These are phyloP conservation scores for Backusella australiensis DNA, from an alignment of 192 early-diverging fungal genomes.

Conservation along the genomic window DNA sequence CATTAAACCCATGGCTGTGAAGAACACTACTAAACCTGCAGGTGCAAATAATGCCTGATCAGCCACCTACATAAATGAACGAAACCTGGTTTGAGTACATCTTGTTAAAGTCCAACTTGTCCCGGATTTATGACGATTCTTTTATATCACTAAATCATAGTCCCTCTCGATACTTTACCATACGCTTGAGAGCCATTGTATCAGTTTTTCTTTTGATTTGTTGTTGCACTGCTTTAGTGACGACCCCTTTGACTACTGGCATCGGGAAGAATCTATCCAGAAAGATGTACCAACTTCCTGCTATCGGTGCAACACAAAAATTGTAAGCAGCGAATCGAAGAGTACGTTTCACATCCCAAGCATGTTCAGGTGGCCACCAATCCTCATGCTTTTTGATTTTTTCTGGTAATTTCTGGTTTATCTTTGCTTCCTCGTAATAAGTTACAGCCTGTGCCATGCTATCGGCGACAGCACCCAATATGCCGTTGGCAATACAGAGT, in stretches of 20 bases:
- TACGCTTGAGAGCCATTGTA: conserved; percentile 48
- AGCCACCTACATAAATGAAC: conserved; percentile 18
- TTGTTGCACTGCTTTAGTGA: conserved; percentile 5
- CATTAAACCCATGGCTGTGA: conserved; percentile 58
- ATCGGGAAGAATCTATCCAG: conserved; percentile 66
- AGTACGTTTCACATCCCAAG: conserved; percentile 46
- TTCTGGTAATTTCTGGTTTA: not conserved
- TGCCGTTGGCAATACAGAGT: conserved; percentile 63
- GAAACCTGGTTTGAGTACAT: not conserved
- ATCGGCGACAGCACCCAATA: conserved; percentile 63
- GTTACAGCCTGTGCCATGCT: conserved; percentile 58
- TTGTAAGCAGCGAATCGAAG: conserved; percentile 67
- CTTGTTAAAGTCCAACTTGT: not conserved
- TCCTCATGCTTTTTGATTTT: conserved; percentile 13
- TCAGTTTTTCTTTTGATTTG: not conserved
- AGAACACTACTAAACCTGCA: conserved; percentile 63
- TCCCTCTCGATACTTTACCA: conserved; percentile 21
- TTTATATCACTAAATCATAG: not conserved
- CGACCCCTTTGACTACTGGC: not conserved
- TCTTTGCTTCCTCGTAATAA: conserved; percentile 27
- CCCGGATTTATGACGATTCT: not conserved
- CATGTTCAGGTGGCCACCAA: not conserved
- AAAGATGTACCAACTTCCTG: conserved; percentile 67
- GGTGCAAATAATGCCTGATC: conserved; percentile 72
- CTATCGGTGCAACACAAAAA: conserved; percentile 63